Conservation (phyloP, 331 rosid genomes). For the Pyracantha coccinea region DNA sequence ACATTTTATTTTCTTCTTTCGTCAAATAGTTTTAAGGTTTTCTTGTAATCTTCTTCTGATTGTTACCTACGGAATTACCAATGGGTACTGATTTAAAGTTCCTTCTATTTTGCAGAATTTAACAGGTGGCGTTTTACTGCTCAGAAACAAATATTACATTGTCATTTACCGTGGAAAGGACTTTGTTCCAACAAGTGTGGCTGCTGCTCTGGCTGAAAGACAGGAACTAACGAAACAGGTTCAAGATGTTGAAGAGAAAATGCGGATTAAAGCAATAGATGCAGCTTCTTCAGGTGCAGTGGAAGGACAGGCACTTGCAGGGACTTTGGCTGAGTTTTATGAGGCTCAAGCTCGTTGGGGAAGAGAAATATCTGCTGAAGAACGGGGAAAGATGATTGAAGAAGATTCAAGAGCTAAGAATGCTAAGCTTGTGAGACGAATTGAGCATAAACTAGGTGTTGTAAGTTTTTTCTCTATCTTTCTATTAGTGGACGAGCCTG, state of each 20-base stretch:
- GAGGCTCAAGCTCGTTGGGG: conserved; percentile 81
- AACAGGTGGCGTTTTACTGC: conserved; percentile 88
- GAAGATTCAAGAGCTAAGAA: conserved; percentile 58
- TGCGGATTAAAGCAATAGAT: conserved; percentile 23
- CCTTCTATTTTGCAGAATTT: conserved; percentile 48
- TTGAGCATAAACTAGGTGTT: conserved; percentile 60
- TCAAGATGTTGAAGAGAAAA: conserved; percentile 73
- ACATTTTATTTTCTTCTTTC: neutral
- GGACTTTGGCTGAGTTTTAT: conserved; percentile 73
- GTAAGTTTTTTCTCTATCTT: conserved; percentile 36
- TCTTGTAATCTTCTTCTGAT: neutral
- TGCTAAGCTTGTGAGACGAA: conserved; percentile 51
- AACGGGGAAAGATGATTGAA: conserved; percentile 65
- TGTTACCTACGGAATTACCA: neutral
- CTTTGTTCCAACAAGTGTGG: conserved; percentile 78
- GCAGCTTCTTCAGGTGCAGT: conserved; percentile 20
- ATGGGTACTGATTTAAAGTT: neutral
- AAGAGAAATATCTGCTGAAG: conserved; percentile 65
- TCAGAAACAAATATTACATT: conserved; percentile 82
- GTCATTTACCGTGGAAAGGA: conserved; percentile 91
- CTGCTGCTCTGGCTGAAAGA: conserved; percentile 72
- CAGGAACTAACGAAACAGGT: conserved; percentile 58
- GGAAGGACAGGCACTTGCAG: conserved; percentile 52
- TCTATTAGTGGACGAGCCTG: neutral
- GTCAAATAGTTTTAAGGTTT: neutral